Percentiles rank a stretch among this genome's conserved stretches.
Evolutionary conservation across 192 early-diverging fungal species (phyloP).

Genomic region (Umbelopsis sp.): DNA sequence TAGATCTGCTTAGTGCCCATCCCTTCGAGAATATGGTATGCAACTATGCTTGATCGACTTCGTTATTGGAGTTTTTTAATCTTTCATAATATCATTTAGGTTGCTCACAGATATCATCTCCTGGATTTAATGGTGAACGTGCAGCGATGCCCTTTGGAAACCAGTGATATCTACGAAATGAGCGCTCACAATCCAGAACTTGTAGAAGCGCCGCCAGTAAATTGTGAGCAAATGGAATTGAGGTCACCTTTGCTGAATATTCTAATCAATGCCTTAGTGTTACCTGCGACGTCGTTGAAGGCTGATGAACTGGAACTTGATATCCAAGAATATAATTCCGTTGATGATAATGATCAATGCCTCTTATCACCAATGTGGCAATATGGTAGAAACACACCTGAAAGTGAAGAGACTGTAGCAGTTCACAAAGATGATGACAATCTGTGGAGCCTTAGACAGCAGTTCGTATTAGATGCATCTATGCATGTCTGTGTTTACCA

Average conservation of each 20-base stretch:
- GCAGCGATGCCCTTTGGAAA: background rate
- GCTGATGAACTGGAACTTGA: background rate
- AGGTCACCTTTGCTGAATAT: background rate
- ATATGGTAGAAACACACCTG: background rate
- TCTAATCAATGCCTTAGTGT: background rate
- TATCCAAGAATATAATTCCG: background rate
- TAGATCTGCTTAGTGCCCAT: background rate
- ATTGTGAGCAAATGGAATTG: background rate
- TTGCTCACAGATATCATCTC: background rate
- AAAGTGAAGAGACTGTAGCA: background rate
- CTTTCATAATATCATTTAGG: background rate
- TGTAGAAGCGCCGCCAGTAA: background rate
- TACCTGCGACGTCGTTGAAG: background rate
- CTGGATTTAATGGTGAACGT: background rate
- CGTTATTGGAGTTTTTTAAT: too few relatives aligned
- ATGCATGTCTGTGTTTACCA: background rate
- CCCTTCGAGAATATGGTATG: conserved; percentile 10
- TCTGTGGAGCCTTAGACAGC: background rate
- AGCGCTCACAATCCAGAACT: background rate
- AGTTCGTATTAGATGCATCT: background rate
- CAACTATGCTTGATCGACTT: background rate
- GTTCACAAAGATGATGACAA: background rate
- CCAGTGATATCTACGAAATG: background rate
- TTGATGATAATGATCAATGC: background rate
- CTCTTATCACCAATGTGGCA: background rate